Evolutionary conservation across 306 rosid genomes (phyloP), one percentile per base, ranked within the genome.

Genomic region (Crotalaria pallida): DNA sequence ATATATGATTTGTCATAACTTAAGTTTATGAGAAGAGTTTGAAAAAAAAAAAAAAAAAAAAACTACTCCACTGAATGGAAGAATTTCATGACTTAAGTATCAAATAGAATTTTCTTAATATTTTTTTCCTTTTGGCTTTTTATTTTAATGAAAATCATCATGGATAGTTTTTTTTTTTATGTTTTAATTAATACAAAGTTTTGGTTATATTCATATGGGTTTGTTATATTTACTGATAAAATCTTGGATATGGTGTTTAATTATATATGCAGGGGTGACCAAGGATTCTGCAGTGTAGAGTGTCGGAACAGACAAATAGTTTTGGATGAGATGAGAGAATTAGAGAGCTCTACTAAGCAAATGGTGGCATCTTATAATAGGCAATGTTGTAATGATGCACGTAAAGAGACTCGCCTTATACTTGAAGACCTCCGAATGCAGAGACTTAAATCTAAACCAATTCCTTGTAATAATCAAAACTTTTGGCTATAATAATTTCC

Each of bases 251-350:
- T 53, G 69, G 0, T 72, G 44, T n/a, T 34, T 6, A 3, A 0
- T 63, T 55, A 26, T n/a, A n/a, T n/a, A n/a, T 60, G 69, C 81
- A 82, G 86, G 33, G 83, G 86, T 15, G 86, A 82, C 67, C 73
- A 82, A 66, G 86, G 86, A 11, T 82, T 75, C 47, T 82, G 86
- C 79, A 79, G 83, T 13, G 4, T 53, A 38, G 83, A 71, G 66
- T 82, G 86, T 9, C 7, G 86, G n/a, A 67, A 75, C 48, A 75
- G 83, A 13, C 86, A 79, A 63, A 82, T 82, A 53, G 17, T 60
- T 56, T 65, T 82, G 76, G 86, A 82, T 61, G 86, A 82, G 10
- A 75, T 53, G 57, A 71, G 7, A 40, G 83, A 82, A 41, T 15
- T 75, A 36, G 81, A 82, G 56, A 75, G 18, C 9, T 59, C 79